Evolutionary conservation across 768 basidiomycete genomes (phyloP).

Genomic region (Pleurotus giganteus): DNA sequence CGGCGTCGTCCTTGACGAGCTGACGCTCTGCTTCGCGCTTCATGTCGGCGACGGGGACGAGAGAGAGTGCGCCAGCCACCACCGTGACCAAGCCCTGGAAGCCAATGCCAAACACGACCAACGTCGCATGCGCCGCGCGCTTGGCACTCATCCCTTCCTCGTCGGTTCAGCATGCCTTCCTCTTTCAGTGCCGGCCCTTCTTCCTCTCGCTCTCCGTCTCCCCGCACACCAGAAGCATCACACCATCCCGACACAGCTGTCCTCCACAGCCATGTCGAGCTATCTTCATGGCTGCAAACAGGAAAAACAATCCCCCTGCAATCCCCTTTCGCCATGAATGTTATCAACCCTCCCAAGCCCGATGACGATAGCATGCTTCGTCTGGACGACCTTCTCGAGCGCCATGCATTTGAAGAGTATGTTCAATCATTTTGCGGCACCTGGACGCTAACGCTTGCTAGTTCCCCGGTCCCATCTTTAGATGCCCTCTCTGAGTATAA

Average conservation of each 20-base stretch:
- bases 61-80: neutral
- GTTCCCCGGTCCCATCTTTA: conserved; percentile 34
- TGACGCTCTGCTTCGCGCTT: conserved; percentile 78
- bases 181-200: conserved; percentile 50
- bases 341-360: conserved; percentile 37
- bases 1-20: conserved; percentile 53
- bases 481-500: conserved; percentile 28
- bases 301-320: neutral
- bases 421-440: conserved; percentile 23
- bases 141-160: neutral
- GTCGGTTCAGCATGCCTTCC: conserved; percentile 47
- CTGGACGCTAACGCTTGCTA: conserved; percentile 16
- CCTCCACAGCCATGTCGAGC: conserved; percentile 47
- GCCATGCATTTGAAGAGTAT: conserved; percentile 75
- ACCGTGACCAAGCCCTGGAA: too few species aligned
- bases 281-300: conserved; percentile 56
- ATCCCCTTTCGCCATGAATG: neutral
- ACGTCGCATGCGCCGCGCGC: neutral
- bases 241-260: conserved; percentile 50
- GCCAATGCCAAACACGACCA: neutral
- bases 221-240: conserved; percentile 63
- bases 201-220: conserved; percentile 69
- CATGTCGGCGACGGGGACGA: conserved; percentile 34
- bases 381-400: conserved; percentile 72
- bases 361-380: conserved; percentile 58